Evolutionary conservation across 768 basidiomycete genomes (phyloP).

Genomic region (Zangia roseola): DNA sequence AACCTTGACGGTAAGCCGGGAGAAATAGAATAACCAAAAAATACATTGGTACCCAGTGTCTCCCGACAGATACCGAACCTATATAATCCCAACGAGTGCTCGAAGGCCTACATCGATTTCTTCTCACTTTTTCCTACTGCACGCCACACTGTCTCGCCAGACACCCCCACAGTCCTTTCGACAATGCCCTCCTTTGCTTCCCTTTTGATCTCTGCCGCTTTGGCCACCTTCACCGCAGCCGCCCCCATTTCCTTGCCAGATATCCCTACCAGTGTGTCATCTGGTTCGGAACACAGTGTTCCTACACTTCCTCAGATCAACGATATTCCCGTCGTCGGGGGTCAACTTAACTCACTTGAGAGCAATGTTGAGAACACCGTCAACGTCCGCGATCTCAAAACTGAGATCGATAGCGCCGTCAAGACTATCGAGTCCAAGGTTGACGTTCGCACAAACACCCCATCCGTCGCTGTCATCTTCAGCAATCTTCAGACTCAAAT

Average conservation of each 20-base stretch:
- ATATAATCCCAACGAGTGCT: constrained; percentile 16
- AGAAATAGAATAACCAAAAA: constrained; percentile 1
- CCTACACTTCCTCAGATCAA: too few species aligned
- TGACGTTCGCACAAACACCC: not conserved
- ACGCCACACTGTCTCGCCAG: constrained; percentile 9
- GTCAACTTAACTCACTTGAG: too few species aligned
- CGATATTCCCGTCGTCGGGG: too few species aligned
- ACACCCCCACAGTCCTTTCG: constrained; percentile 33
- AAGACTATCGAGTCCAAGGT: not conserved
- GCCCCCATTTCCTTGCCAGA: constrained; percentile 11
- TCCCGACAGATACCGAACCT: not conserved
- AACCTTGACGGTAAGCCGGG: not conserved
- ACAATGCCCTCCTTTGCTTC: constrained; percentile 37
- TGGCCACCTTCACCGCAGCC: constrained; percentile 28
- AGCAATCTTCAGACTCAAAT: constrained; percentile 14
- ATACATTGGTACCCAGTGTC: not conserved
- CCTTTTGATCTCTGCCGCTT: constrained; percentile 26
- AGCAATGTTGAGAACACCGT: not conserved
- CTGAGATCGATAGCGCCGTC: not conserved
- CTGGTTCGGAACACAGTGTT: too few species aligned
- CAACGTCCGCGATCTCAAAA: not conserved
- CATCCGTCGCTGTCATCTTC: constrained; percentile 30
- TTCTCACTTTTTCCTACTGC: constrained; percentile 12
- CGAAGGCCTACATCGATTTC: constrained; percentile 13
- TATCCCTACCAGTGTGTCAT: not conserved